Conservation (phyloP, 805 yeast genomes). For the Metschnikowia shivogae region DNA sequence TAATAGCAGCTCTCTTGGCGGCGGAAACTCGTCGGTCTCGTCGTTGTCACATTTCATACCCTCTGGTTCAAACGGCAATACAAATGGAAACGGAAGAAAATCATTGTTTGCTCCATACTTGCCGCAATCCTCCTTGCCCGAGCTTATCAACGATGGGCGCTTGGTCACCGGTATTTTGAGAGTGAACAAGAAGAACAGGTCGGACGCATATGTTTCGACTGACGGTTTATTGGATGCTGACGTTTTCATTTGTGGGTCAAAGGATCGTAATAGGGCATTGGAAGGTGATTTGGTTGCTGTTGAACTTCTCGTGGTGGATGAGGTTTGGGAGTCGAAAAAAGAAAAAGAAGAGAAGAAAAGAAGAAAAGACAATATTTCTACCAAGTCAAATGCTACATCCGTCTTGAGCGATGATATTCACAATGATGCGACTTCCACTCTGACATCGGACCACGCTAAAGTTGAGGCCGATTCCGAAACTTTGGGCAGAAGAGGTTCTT, state of each 20-base stretch:
- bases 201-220: conserved; percentile 97
- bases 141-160: conserved; percentile 81
- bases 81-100: conserved; percentile 51
- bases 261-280: conserved; percentile 94
- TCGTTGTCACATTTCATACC: conserved; percentile 39
- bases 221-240: conserved; percentile 96
- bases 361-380: conserved; percentile 60
- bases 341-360: conserved; percentile 97
- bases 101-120: conserved; percentile 94
- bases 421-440: conserved; percentile 70
- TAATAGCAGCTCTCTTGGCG: conserved; percentile 61
- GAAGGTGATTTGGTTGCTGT: conserved; percentile 97
- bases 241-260: conserved; percentile 95
- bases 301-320: conserved; percentile 90
- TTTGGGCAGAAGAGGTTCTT: conserved; percentile 75
- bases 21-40: conserved; percentile 57
- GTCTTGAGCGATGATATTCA: conserved; percentile 65
- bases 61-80: conserved; percentile 19
- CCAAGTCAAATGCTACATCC: conserved; percentile 30
- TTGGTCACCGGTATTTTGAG: conserved; percentile 89
- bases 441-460: conserved; percentile 29
- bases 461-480: conserved; percentile 33
- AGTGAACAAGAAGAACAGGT: conserved; percentile 92
- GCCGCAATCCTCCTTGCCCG: conserved; percentile 91
- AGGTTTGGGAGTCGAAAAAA: conserved; percentile 94